Base-by-base conservation (phyloP, 2,329 filamentous ascomycete species). In the Trichoderma brevicompactum region DNA sequence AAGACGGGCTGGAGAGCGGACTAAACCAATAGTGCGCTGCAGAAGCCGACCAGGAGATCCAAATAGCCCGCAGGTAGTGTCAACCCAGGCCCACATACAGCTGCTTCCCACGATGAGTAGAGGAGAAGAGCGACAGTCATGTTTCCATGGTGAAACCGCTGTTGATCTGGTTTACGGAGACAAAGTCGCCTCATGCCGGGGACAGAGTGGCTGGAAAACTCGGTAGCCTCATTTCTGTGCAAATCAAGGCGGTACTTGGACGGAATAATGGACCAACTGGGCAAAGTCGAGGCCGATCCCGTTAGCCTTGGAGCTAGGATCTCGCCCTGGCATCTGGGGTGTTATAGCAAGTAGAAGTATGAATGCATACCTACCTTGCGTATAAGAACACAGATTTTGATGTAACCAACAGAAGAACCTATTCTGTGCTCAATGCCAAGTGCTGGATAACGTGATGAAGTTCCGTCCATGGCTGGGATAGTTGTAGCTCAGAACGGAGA, bases 271-370 rank as follows among this genome's bases (percentile, higher is more conserved):
- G 38, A 52, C 59, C 38, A n/a, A 36, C 59, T 61, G 34, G 92
- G 92, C 52, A 85, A 93, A 44, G 96, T 97, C 67, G 94, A 94
- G 46, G 90, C 97, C 69, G 94, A 43, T 61, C 58, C 13, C 46
- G 5, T 28, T 48, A 49, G 43, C n/a, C 13, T 59, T 38, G 41
- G 44, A 48, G 34, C 41, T 59, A 48, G n/a, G n/a, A 49, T 58
- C 40, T 58, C 38, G 54, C 53, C 53, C 38, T 55, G 28, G 13
- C 7, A 40, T 55, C 23, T 28, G 23, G 23, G 23, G 23, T 28
- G 23, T 28, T 28, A 5, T 28, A 28, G 23, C 23, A 28, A 28
- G 23, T 28, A 28, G 5, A 28, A 28, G 23, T 5, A 28, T 28
- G 23, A 28, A 28, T 28, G 5, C 23, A 2, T 28, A 28, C 23